Evolutionary conservation across 371 early-diverging fungal species (phyloP), one percentile per base, ranked within the genome.

Genomic region (Sporodiniella umbellata): DNA sequence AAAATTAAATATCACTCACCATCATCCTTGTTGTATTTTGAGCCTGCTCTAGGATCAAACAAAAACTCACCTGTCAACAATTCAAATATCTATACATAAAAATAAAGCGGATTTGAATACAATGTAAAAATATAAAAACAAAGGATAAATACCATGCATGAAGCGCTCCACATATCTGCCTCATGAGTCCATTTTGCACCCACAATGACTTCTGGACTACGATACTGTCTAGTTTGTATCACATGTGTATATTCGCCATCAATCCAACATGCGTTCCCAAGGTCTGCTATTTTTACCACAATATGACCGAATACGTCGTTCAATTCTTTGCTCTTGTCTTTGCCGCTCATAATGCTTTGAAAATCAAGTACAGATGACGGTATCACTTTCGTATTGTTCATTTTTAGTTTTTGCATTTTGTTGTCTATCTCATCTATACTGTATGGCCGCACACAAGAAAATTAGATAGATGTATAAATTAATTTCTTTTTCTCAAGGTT

Each of bases 141-240:
- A 4, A 8, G 24, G 31, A 12, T n/a, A 48, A 38, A 55, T 66
- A 90, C 82, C 80, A 99, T 84, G 65, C 96, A 97, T 5, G 93
- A 95, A 51, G 94, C 75, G 51, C 93, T 92, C 98, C 99, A 97
- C 40, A 97, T 87, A 68, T 99, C 99, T 5, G 95, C 90, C 37
- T 85, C 80, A 18, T 84, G 71, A 35, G 89, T 88, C 88, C 96
- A 99, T 33, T 82, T 82, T 30, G 86, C 82, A 8, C 99, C 99
- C 2, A 98, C 78, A 54, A 98, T 94, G n/a, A 95, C 98, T 66
- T 99, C 99, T 8, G 99, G 99, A 14, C 94, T 87, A 45, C 99
- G 88, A 59, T 99, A 99, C 68, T 96, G 98, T 48, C 99, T 84
- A 33, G 99, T 98, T 66, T 97, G 98, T 54, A 99, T 96, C 56